Evolutionary conservation across 2,329 filamentous ascomycete genomes (phyloP).

Genomic region (Fusarium keratoplasticum): DNA sequence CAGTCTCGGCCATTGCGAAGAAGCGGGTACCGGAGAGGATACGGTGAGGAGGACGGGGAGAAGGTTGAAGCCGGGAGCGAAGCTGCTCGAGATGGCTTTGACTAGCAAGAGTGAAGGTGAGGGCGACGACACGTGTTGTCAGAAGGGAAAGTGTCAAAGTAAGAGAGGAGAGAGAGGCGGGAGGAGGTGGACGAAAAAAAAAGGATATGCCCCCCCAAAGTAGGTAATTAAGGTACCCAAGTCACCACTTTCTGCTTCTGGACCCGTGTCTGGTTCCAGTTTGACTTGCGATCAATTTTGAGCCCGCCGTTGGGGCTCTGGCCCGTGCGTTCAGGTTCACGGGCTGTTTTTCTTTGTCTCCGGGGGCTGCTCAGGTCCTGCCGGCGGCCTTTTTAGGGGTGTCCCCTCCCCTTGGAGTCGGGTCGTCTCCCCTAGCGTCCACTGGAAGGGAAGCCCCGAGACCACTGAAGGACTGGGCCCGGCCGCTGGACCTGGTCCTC

Average conservation of each 20-base stretch:
- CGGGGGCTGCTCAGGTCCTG: neutral
- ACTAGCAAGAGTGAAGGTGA: slow-evolving; percentile 16
- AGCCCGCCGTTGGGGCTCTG: slow-evolving; percentile 29
- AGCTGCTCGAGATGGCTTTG: slow-evolving; percentile 25
- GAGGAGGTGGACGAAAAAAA: slow-evolving; percentile 12
- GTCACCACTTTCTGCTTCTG: slow-evolving; percentile 43
- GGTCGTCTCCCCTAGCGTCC: slow-evolving; percentile 37
- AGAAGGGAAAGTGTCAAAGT: slow-evolving; percentile 4
- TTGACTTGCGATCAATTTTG: slow-evolving; percentile 32
- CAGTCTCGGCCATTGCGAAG: slow-evolving; percentile 58
- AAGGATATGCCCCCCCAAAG: slow-evolving; percentile 29
- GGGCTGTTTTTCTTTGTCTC: slow-evolving; percentile 6
- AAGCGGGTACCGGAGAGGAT: slow-evolving; percentile 34
- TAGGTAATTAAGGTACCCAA: slow-evolving; percentile 30
- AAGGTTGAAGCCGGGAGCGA: slow-evolving; percentile 34
- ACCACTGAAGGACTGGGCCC: slow-evolving; percentile 2
- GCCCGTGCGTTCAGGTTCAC: slow-evolving; percentile 34
- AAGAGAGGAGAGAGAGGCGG: slow-evolving; percentile 9
- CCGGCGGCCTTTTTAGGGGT: slow-evolving; percentile 17
- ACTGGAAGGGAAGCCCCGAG: slow-evolving; percentile 18
- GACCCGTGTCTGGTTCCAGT: slow-evolving; percentile 41
- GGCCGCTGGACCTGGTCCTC: neutral
- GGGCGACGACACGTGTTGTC: slow-evolving; percentile 36
- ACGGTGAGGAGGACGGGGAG: slow-evolving; percentile 17
- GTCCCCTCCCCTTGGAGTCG: slow-evolving; percentile 31